A percentile compares a stretch with the other conserved stretches of the same genome.
Conservation (phyloP, 176 grass and related monocot genomes). For the Hordeum marinum region DNA sequence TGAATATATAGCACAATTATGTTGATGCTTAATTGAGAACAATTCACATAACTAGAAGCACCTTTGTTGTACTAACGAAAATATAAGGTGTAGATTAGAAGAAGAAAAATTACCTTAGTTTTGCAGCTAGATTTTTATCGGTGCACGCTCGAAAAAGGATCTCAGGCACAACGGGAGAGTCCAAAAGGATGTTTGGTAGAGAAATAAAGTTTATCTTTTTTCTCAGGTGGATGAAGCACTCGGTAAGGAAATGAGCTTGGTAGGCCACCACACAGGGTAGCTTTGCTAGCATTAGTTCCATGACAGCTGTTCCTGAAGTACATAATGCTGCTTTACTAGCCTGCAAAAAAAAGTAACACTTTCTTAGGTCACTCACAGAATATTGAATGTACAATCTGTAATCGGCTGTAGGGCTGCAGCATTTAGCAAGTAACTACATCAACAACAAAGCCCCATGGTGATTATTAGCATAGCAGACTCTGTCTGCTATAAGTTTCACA, state of each 20-base stretch:
- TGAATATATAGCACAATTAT: not conserved
- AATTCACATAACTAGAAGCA: not conserved
- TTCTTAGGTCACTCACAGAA: conserved; percentile 8
- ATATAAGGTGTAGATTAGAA: not conserved
- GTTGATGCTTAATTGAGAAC: not conserved
- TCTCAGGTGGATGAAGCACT: conserved; percentile 71
- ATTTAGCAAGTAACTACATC: conserved; percentile 1
- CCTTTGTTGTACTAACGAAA: not conserved
- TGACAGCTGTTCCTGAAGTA: conserved; percentile 89
- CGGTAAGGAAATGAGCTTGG: conserved; percentile 80
- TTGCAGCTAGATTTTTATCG: conserved; percentile 47
- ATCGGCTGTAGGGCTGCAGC: not conserved
- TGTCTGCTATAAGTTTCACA: not conserved
- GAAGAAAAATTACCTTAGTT: conserved; percentile 52
- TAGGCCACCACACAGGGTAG: conserved; percentile 86
- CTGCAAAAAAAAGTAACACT: conserved; percentile 43
- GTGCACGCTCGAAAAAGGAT: conserved; percentile 75
- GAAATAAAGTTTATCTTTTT: conserved; percentile 85
- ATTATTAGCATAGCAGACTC: not conserved
- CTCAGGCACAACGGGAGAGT: conserved; percentile 71
- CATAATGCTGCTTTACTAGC: conserved; percentile 89
- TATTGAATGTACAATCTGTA: conserved; percentile 11
- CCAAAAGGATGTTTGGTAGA: conserved; percentile 90
- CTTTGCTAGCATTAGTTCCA: conserved; percentile 77
- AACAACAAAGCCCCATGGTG: not conserved